Percentiles rank a stretch among this genome's conserved stretches.
Evolutionary conservation across 2,329 filamentous ascomycete genomes (phyloP).

Genomic region (Aspergillus tamarii): DNA sequence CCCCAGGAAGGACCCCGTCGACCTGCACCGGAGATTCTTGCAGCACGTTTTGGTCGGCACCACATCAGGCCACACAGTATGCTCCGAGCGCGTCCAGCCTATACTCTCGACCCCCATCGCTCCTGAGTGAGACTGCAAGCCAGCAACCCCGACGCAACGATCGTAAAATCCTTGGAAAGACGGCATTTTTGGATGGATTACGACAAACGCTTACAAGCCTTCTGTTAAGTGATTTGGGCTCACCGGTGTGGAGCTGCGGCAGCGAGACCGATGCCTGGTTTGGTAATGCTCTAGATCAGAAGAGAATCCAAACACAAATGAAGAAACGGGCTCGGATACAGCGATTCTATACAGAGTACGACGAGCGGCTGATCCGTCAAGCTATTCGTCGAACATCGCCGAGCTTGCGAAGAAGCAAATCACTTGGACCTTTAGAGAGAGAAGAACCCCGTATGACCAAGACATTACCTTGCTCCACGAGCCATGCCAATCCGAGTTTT

Average conservation of each 20-base stretch:
- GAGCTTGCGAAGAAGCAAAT: conserved; percentile 37
- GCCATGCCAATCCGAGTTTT: background rate
- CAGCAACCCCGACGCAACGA: conserved; percentile 38
- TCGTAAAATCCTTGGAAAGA: conserved; percentile 66
- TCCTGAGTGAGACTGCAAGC: conserved; percentile 42
- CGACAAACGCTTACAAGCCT: conserved; percentile 81
- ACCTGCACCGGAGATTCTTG: conserved; percentile 71
- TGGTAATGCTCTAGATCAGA: conserved; percentile 54
- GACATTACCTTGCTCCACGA: background rate
- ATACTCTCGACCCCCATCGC: conserved; percentile 49
- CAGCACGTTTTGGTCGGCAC: conserved; percentile 87
- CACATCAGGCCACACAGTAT: conserved; percentile 68
- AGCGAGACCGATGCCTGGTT: conserved; percentile 96
- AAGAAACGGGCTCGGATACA: conserved; percentile 42
- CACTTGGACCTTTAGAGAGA: conserved; percentile 32
- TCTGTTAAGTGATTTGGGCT: conserved; percentile 85
- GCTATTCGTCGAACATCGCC: conserved; percentile 25
- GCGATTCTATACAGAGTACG: conserved; percentile 42
- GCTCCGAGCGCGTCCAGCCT: conserved; percentile 65
- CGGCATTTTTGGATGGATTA: conserved; percentile 75
- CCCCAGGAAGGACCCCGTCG: conserved; percentile 68
- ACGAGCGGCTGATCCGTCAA: conserved; percentile 33
- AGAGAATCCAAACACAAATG: conserved; percentile 46
- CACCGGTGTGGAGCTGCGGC: conserved; percentile 80
- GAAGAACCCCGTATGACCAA: conserved; percentile 6